Base-by-base conservation (phyloP, 2,329 filamentous ascomycete species). In the Fusarium papillatum region DNA sequence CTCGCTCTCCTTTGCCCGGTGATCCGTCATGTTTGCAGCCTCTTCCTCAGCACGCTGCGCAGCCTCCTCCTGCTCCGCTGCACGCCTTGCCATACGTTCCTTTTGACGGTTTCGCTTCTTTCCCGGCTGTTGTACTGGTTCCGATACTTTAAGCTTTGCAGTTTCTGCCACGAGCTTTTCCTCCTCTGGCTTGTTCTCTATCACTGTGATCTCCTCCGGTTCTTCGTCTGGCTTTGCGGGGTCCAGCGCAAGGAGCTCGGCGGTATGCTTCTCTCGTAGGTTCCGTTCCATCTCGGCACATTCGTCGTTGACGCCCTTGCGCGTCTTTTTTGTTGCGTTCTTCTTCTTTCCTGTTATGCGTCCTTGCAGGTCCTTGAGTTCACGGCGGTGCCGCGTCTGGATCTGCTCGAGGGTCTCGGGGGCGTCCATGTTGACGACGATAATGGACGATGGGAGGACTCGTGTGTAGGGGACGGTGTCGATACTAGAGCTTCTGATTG, bases 331-430 rank as follows among this genome's bases (percentile, higher is more conserved):
- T 59, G 94, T 97, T 19, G 97, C 96, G 78, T 94, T 93, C 88
- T 98, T 98, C 89, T 98, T 99, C 89, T 98, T 98, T 85, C 94
- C 95, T 7, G 95, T 98, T 81, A 97, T 92, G 71, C 93, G 93
- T 63, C 92, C 90, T 83, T 98, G 95, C 31, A 99, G 89, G 72
- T 98, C 96, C 78, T 93, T 93, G 83, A 94, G 92, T 85, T 99
- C 96, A 84, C 95, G 97, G 80, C 95, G 93, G 83, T 99, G 97
- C 59, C 93, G 93, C 43, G 92, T 87, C 79, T 95, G 93, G 68
- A 97, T 86, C 73, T 94, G 92, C 71, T 98, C 96, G 84, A 97
- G 91, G 13, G 88, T 85, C 81, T 91, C 89, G 55, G 74, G 46
- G 62, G 64, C 57, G 22, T 82, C 83, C 82, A 84, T 83, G 63